phyloP scores from a whole-genome alignment of 2,329 filamentous ascomycete genomes.

The Aspergillus transmontanensis region DNA sequence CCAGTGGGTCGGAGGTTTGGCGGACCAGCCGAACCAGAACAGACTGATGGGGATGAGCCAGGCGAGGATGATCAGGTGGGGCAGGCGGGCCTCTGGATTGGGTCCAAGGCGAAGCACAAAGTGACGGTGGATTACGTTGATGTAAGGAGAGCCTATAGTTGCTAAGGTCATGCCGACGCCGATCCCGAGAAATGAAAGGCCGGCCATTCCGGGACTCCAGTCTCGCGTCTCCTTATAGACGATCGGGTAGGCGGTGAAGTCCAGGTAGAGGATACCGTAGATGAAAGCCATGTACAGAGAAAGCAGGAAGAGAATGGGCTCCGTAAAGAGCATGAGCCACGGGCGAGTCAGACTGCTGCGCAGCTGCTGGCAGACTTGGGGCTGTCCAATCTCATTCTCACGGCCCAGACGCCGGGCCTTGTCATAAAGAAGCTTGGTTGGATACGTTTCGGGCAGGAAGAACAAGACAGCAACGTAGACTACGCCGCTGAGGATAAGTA shows the following conservation, averaged over 20 bases:
- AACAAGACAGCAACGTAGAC: background rate
- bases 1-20: slow-evolving; percentile 17
- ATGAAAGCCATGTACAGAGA: slow-evolving; percentile 49
- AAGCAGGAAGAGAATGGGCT: slow-evolving; percentile 51
- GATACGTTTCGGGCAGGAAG: background rate
- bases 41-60: slow-evolving; percentile 19
- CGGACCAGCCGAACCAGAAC: slow-evolving; percentile 25
- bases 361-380: background rate
- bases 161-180: slow-evolving; percentile 37
- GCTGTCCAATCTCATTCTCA: background rate
- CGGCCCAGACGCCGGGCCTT: background rate
- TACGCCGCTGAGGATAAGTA: background rate
- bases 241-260: slow-evolving; percentile 53
- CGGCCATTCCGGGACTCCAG: slow-evolving; percentile 46
- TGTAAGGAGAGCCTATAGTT: slow-evolving; percentile 32
- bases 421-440: background rate
- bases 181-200: slow-evolving; percentile 50
- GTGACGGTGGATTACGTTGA: slow-evolving; percentile 30
- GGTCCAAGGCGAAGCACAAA: background rate
- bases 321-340: slow-evolving; percentile 46
- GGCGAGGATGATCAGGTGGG: slow-evolving; percentile 19
- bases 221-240: slow-evolving; percentile 46
- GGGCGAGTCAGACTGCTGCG: slow-evolving; percentile 41
- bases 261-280: slow-evolving; percentile 52
- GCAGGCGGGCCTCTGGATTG: slow-evolving; percentile 15